A percentile compares a stretch with the other conserved stretches of the same genome.
phyloP scores from a whole-genome alignment of 1,284 basidiomycete genomes.

The Malassezia caprae region DNA sequence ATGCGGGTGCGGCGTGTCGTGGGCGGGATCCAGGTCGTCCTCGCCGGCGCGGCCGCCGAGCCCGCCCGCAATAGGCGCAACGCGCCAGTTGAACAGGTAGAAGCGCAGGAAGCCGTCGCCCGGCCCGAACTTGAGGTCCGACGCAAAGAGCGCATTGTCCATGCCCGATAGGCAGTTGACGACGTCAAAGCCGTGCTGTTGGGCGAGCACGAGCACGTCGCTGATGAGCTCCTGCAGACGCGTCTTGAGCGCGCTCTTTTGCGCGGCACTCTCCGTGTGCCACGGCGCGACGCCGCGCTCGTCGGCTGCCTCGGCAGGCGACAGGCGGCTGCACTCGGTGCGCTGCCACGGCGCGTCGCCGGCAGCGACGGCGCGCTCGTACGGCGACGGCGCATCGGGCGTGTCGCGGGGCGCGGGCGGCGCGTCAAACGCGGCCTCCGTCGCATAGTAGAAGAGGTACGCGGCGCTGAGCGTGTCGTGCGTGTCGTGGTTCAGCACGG shows the following conservation, averaged over 20 bases:
- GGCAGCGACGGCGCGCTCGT: neutral
- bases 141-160: conserved; percentile 76
- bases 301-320: conserved; percentile 27
- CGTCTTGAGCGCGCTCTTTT: conserved; percentile 58
- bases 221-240: conserved; percentile 64
- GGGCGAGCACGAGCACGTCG: conserved; percentile 70
- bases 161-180: conserved; percentile 89
- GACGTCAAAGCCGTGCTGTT: conserved; percentile 74
- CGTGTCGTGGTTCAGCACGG: conserved; percentile 60
- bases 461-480: conserved; percentile 64
- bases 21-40: conserved; percentile 36
- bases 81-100: conserved; percentile 59
- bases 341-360: conserved; percentile 23
- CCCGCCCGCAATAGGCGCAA: conserved; percentile 36
- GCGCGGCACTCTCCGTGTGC: conserved; percentile 53
- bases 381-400: conserved; percentile 7
- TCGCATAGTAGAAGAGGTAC: conserved; percentile 81
- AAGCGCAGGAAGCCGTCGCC: conserved; percentile 82
- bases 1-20: conserved; percentile 15
- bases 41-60: conserved; percentile 39
- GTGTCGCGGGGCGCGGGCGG: neutral
- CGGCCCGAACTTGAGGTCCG: conserved; percentile 70
- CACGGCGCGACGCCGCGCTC: conserved; percentile 23
- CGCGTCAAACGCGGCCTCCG: conserved; percentile 29
- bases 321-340: conserved; percentile 25